phyloP scores from a whole-genome alignment of 2,329 filamentous ascomycete species.

The Thelonectria olida region DNA sequence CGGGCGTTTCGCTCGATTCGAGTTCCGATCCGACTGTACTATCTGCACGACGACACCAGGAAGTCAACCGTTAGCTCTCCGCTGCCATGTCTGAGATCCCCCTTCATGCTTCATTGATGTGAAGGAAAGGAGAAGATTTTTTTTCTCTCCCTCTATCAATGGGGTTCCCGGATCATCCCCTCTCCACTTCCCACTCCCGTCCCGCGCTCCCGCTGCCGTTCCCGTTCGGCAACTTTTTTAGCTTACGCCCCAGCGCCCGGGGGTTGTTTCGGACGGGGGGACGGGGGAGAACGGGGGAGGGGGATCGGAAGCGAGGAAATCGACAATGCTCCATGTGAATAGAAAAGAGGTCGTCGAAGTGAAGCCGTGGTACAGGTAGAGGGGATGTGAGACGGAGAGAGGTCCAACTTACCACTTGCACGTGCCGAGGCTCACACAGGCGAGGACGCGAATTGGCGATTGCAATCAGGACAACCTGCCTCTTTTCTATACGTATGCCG shows the following conservation, averaged over 20 bases:
- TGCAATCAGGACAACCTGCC: too few relatives aligned
- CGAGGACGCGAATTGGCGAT: background rate
- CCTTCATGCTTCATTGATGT: background rate
- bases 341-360: background rate
- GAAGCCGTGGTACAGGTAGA: background rate
- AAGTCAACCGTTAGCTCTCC: background rate
- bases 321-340: background rate
- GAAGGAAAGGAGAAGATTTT: background rate
- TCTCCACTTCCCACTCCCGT: constrained; percentile 20
- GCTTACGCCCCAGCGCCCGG: constrained; percentile 18
- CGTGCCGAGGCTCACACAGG: constrained; percentile 3
- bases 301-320: background rate
- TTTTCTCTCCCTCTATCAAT: background rate
- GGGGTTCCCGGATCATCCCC: constrained; percentile 19
- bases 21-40: too few relatives aligned
- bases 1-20: too few relatives aligned
- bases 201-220: constrained; percentile 22
- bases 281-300: background rate
- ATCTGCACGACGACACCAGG: too few relatives aligned
- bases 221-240: constrained; percentile 22
- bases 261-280: background rate
- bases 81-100: background rate
- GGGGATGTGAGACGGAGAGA: background rate
- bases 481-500: too few relatives aligned
- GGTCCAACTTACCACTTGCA: constrained; percentile 5